A percentile compares a stretch with the other conserved stretches of the same genome.
These are phyloP conservation scores for Eucalyptus dawsonii DNA, from an alignment of 345 rosid genomes.

Conservation along the genomic window DNA sequence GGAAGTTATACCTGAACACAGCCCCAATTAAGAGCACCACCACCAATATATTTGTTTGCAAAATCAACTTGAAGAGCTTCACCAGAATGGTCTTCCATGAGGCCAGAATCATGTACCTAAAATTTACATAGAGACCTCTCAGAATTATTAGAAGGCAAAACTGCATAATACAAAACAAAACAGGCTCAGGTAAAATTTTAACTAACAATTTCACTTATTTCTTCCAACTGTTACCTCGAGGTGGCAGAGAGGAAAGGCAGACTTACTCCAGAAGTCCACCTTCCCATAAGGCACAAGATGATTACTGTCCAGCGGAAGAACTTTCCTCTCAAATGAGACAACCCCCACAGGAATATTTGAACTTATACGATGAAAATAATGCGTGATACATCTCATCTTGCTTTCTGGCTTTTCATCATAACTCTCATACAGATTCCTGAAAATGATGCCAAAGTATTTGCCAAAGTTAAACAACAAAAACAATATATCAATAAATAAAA, in stretches of 20 bases:
- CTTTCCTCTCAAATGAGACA: slow-evolving; percentile 83
- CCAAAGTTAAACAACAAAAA: neutral
- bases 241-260: slow-evolving; percentile 45
- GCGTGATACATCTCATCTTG: slow-evolving; percentile 64
- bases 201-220: neutral
- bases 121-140: neutral
- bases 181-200: neutral
- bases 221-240: slow-evolving; percentile 43
- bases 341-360: slow-evolving; percentile 41
- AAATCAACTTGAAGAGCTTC: slow-evolving; percentile 83
- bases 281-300: slow-evolving; percentile 25
- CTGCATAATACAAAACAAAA: neutral
- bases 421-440: slow-evolving; percentile 57
- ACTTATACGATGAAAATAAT: slow-evolving; percentile 76
- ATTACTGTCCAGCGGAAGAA: slow-evolving; percentile 36
- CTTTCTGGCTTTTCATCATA: slow-evolving; percentile 58
- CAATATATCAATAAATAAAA: neutral
- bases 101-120: slow-evolving; percentile 50
- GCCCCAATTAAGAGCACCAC: slow-evolving; percentile 79
- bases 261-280: slow-evolving; percentile 60
- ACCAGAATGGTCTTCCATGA: slow-evolving; percentile 62
- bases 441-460: neutral
- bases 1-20: slow-evolving; percentile 64
- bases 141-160: neutral
- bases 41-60: slow-evolving; percentile 83